Base-by-base conservation (phyloP, 73 alveolate genomes). In the Paramecium primaurelia region DNA sequence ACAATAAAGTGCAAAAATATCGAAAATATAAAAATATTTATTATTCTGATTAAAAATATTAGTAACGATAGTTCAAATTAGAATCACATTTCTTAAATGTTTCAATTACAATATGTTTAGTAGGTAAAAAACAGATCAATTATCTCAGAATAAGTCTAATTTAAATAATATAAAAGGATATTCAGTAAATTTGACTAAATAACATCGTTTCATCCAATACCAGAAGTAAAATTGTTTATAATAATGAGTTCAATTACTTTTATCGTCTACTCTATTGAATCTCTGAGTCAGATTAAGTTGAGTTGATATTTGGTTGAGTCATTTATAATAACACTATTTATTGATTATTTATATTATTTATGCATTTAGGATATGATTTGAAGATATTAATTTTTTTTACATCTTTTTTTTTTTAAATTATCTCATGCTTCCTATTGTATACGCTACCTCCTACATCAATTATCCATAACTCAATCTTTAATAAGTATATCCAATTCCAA, bases 381-480 rank as follows among this genome's bases (percentile, higher is more conserved):
- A 54, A 18, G 32, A n/a, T 25, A 64, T 64, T 25, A 64, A 14
- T 64, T 32, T 64, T 64, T 32, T 64, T 64, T 64, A 64, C 84
- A 64, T 64, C 47, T 64, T 64, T 34, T 64, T 64, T 77, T 80
- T 80, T 80, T 80, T 44, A 80, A 28, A 45, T 44, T 47, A 80
- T 80, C 91, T 80, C 91, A 80, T 80, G 91, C 91, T 80, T 80
- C 91, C 91, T 18, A 45, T 80, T 11, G 44, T 44, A 25, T 80
- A 80, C 75, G 32, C 47, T 8, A 34, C 91, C 14, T 47, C 58
- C 91, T 45, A 45, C 73, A 2, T 64, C 84, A 64, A 64, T 80
- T 37, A 73, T 40, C 87, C 87, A 37, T 73, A 73, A 32, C 87
- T 73, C 87, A 73, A 73, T 73, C 87, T 73, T 73, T 44, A 32